phyloP scores from a whole-genome alignment of 1,284 basidiomycete genomes.

The Tetrapyrgos nigripes region DNA sequence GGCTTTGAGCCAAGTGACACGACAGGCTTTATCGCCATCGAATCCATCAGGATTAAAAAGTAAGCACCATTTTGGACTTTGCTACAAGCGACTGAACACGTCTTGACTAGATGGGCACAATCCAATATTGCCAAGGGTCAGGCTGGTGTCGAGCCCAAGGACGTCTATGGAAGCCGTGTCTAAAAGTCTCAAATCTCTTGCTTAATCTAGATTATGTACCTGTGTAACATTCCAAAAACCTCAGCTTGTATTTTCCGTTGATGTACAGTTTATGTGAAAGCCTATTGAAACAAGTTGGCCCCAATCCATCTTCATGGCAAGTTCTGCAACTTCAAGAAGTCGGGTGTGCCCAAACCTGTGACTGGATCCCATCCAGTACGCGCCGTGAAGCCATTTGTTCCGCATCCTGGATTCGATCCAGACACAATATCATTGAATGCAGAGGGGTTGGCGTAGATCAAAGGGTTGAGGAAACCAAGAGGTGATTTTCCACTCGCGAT shows the following conservation, averaged over 20 bases:
- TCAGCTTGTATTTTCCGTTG: no score
- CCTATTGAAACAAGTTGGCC: neutral
- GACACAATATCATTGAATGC: slow-evolving; percentile 52
- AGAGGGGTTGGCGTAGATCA: slow-evolving; percentile 42
- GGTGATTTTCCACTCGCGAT: slow-evolving; percentile 37
- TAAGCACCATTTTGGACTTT: slow-evolving; percentile 49
- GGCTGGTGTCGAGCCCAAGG: slow-evolving; percentile 75
- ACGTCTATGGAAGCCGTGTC: slow-evolving; percentile 74
- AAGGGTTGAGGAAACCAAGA: slow-evolving; percentile 58
- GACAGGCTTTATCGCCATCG: slow-evolving; percentile 93
- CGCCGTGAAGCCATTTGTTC: slow-evolving; percentile 34
- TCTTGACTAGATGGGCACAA: slow-evolving; percentile 72
- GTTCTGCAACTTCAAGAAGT: slow-evolving; percentile 8
- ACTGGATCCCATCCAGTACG: slow-evolving; percentile 37
- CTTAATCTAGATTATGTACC: no score
- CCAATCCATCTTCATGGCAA: neutral
- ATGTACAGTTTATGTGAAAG: no score
- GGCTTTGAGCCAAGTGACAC: slow-evolving; percentile 96
- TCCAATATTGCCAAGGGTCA: slow-evolving; percentile 86
- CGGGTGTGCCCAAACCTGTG: slow-evolving; percentile 12
- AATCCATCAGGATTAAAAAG: slow-evolving; percentile 96
- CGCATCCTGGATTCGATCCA: slow-evolving; percentile 44
- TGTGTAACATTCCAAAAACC: no score
- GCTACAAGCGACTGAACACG: slow-evolving; percentile 1
- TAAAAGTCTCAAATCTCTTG: slow-evolving; percentile 27